Base-by-base conservation (phyloP, 2,329 filamentous ascomycete species). In the Colletotrichum sp. region DNA sequence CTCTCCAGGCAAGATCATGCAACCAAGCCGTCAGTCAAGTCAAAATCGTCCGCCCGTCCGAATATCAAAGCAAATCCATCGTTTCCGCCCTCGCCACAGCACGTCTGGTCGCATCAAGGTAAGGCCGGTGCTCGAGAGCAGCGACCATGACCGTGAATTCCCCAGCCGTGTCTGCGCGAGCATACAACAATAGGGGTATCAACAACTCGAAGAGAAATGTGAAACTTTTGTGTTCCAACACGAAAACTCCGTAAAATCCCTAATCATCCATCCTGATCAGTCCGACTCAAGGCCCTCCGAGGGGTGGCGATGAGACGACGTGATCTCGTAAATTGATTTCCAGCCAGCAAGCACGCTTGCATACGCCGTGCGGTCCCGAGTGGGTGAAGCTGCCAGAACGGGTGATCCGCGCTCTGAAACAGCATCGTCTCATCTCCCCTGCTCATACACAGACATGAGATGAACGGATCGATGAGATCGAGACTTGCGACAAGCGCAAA, bases 181-280 rank as follows among this genome's bases (percentile, higher is more conserved):
- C 21, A 49, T 67, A 63, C 76, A 77, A 73, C 69, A 77, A 74
- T 77, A 77, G 74, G 73, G 73, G 76, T 77, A 77, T 77, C 76
- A 77, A 77, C 74, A 77, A 77, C 70, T 77, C 74, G 74, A 77
- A 74, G 69, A 73, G 65, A 73, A 49, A 77, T 68, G 62, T 77
- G 74, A 75, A 77, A 70, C 62, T 77, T 75, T 77, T 77, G 36
- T 69, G 44, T 74, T 77, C 73, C 73, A 70, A 59, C 76, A 71
- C 62, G 62, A 71, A 71, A 75, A 75, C 71, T 67, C 75, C 71
- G 62, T 60, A 75, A 77, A 69, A 65, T 21, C 76, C 73, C 69
- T 62, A 52, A 72, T 69, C 75, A 70, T 71, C 67, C 75, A 36
- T 75, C 63, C 55, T 57, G 64, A 76, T 68, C 68, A 34, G 57